These are phyloP conservation scores for Phoma sp. DNA, from an alignment of 2,329 filamentous ascomycete species.

Conservation along the genomic window DNA sequence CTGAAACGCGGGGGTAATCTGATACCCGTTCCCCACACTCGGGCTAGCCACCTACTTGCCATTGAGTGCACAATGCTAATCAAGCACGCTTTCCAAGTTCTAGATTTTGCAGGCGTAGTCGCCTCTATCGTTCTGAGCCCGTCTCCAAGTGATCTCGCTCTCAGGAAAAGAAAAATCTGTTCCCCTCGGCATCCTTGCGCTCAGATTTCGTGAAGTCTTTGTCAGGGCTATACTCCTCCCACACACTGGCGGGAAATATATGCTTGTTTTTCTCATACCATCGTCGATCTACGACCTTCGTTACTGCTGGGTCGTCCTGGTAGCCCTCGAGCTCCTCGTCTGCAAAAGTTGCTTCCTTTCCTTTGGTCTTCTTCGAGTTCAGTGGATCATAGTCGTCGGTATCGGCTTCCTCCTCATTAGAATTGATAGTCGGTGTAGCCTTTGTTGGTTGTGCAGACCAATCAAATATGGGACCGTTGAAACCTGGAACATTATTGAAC, in stretches of 20 bases:
- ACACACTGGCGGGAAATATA: conserved; percentile 94
- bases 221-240: conserved; percentile 93
- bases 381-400: conserved; percentile 51
- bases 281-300: conserved; percentile 92
- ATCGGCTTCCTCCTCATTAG: conserved; percentile 28
- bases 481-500: conserved; percentile 81
- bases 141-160: not conserved
- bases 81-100: not conserved
- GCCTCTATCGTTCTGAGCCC: not conserved
- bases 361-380: conserved; percentile 46
- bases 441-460: conserved; percentile 65
- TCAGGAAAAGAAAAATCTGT: conserved; percentile 77
- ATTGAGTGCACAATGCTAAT: not conserved
- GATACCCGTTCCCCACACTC: not conserved
- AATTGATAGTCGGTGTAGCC: conserved; percentile 44
- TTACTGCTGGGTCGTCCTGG: conserved; percentile 77
- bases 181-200: conserved; percentile 84
- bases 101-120: not conserved
- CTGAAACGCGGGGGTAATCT: conserved; percentile 2
- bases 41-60: not conserved
- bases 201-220: conserved; percentile 82
- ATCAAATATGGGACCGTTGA: conserved; percentile 79
- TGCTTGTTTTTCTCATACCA: conserved; percentile 99
- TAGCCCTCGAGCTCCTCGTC: conserved; percentile 71
- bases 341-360: conserved; percentile 51